Base-by-base conservation (phyloP, 805 yeast species). In the Candida krabiensis region DNA sequence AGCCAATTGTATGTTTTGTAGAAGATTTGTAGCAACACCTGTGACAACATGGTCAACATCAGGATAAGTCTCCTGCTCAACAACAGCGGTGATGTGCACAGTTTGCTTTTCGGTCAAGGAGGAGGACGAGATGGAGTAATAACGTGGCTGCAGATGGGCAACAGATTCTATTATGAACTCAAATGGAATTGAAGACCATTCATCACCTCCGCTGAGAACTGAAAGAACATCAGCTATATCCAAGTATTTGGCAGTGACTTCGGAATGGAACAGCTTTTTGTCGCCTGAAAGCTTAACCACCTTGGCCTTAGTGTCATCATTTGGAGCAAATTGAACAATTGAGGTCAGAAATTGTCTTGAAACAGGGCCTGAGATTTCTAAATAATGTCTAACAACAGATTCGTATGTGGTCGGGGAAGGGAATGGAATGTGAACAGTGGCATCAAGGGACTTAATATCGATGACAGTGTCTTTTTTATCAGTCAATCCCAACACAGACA, bases 81-180 rank as follows among this genome's bases (percentile, higher is more conserved):
- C 96, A 36, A 90, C 95, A 2, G 96, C 96, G 14, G 98, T 93
- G 43, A 90, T 72, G 50, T 87, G 88, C 41, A 90, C 74, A 14
- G 75, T 73, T 36, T 80, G 73, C 60, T 87, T 87, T 55, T 87
- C 93, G 40, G 80, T 73, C 37, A 79, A 63, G 1, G 95, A 82
- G 4, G 96, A 87, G 1, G 97, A 90, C 2, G 97, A 90, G 50
- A 91, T 91, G 16, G 98, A 91, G 66, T 91, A 91, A 68, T 88
- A 91, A 63, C 99, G 90, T 28, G 97, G 96, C 62, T 85, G 95
- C 56, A 93, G 69, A 51, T 80, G 86, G 29, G 89, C 77, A 46
- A 93, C 62, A 21, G 83, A 74, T 68, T 91, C 99, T 51, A 90
- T 70, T 27, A 93, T 64, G 56, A 90, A 86, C 44, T 80, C 81